A percentile compares a stretch with the other conserved stretches of the same genome.
These are phyloP conservation scores for Penicillium subrubescens DNA, from an alignment of 495 filamentous ascomycete genomes.

Conservation along the genomic window DNA sequence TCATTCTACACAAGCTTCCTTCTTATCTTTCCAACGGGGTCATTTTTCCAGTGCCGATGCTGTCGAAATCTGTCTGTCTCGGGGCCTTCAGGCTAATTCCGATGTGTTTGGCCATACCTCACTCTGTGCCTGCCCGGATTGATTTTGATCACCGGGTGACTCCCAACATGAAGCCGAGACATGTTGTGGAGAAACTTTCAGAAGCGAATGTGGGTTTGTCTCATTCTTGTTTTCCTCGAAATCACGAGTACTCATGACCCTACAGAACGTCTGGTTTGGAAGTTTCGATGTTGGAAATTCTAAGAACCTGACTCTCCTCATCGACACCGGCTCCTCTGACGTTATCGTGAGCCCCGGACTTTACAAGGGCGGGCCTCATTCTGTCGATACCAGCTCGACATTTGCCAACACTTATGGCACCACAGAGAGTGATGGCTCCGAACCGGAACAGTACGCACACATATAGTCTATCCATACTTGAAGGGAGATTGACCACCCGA, in stretches of 20 bases:
- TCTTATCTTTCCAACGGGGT: background rate
- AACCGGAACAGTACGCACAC: constrained; percentile 12
- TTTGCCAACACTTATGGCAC: constrained; percentile 16
- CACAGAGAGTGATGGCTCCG: constrained; percentile 20
- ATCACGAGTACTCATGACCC: background rate
- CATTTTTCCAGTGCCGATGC: background rate
- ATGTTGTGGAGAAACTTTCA: background rate
- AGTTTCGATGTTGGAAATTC: constrained; percentile 4
- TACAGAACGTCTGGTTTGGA: constrained; percentile 4
- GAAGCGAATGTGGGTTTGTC: background rate
- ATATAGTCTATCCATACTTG: background rate
- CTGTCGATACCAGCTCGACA: constrained; percentile 4
- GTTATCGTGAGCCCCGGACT: constrained; percentile 18
- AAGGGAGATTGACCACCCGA: background rate
- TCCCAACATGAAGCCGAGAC: constrained; percentile 1
- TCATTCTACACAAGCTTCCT: background rate
- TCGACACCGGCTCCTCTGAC: constrained; percentile 20
- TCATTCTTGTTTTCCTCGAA: background rate
- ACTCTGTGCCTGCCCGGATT: background rate
- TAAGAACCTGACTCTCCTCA: constrained; percentile 6
- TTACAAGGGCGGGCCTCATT: constrained; percentile 6
- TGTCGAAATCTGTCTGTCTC: background rate
- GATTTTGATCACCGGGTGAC: background rate
- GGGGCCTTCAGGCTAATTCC: background rate
- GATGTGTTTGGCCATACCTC: background rate